These are phyloP conservation scores for Grigorovia transvaalensis DNA, from an alignment of 805 yeast species.

Conservation along the genomic window DNA sequence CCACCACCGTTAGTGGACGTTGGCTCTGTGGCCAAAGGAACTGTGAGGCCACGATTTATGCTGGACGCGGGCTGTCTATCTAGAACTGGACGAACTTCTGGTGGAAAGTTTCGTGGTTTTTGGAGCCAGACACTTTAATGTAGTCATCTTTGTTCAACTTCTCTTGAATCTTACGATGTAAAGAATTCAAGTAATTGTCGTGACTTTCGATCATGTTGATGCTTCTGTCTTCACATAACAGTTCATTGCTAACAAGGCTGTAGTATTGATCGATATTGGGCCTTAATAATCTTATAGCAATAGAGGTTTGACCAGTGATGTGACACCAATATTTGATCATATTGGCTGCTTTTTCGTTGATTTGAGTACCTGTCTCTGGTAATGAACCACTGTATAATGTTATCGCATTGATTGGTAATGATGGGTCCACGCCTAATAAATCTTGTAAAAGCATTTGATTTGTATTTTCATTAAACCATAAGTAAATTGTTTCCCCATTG, in stretches of 20 bases:
- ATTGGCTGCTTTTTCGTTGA: slow-evolving; percentile 58
- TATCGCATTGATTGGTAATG: slow-evolving; percentile 15
- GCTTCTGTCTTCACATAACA: slow-evolving; percentile 65
- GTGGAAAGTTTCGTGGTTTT: slow-evolving; percentile 21
- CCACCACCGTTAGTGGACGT: neutral
- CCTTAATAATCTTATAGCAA: slow-evolving; percentile 23
- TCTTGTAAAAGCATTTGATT: slow-evolving; percentile 60
- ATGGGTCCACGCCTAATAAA: slow-evolving; percentile 51
- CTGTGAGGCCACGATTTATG: no score
- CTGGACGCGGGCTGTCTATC: no score
- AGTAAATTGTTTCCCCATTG: slow-evolving; percentile 47
- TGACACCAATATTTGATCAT: slow-evolving; percentile 42
- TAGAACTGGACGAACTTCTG: slow-evolving; percentile 28
- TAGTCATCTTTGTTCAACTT: slow-evolving; percentile 39
- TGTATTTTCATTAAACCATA: slow-evolving; percentile 64
- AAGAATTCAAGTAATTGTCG: slow-evolving; percentile 52
- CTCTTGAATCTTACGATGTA: slow-evolving; percentile 55
- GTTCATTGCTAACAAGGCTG: slow-evolving; percentile 34
- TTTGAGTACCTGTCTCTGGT: slow-evolving; percentile 59
- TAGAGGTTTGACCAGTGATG: slow-evolving; percentile 10
- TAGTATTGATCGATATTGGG: slow-evolving; percentile 26
- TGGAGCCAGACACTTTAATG: slow-evolving; percentile 15
- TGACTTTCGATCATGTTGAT: slow-evolving; percentile 46
- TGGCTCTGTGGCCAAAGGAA: no score
- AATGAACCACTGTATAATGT: slow-evolving; percentile 36